These are phyloP conservation scores for Metroxylon sagu DNA, from an alignment of 176 grass and related monocot genomes.

Conservation along the genomic window DNA sequence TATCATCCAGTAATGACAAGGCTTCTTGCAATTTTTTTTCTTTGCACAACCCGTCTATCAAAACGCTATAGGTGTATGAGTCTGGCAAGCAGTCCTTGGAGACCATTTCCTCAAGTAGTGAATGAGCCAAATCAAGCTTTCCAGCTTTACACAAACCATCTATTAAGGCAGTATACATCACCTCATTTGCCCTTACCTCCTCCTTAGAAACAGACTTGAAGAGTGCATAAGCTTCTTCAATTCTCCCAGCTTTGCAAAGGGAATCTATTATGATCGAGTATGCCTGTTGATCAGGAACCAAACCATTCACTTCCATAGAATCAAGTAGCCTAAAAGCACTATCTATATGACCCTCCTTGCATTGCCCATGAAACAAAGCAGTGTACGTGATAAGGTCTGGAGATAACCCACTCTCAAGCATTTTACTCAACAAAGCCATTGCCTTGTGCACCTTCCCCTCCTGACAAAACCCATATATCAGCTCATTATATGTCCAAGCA, in stretches of 20 bases:
- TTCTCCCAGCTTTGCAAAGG: slow-evolving; percentile 41
- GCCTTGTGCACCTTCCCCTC: slow-evolving; percentile 8
- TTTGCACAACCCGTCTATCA: slow-evolving; percentile 49
- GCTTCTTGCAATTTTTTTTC: slow-evolving; percentile 33
- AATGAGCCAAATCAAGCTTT: slow-evolving; percentile 35
- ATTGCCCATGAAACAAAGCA: slow-evolving; percentile 3
- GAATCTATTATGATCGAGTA: slow-evolving; percentile 47
- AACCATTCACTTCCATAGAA: slow-evolving; percentile 42
- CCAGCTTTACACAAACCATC: slow-evolving; percentile 38
- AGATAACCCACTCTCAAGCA: slow-evolving; percentile 11
- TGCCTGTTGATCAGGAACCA: slow-evolving; percentile 37
- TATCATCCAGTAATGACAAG: slow-evolving; percentile 37
- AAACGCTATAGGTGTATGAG: slow-evolving; percentile 45
- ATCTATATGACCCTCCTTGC: slow-evolving; percentile 39
- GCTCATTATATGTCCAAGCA: slow-evolving; percentile 15
- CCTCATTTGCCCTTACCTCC: slow-evolving; percentile 36
- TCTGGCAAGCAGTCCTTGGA: slow-evolving; percentile 40
- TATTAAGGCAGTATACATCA: slow-evolving; percentile 53
- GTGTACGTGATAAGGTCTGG: slow-evolving; percentile 11
- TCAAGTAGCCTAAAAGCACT: slow-evolving; percentile 41
- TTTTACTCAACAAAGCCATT: slow-evolving; percentile 12
- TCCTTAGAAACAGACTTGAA: slow-evolving; percentile 21
- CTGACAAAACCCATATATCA: slow-evolving; percentile 16
- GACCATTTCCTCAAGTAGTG: slow-evolving; percentile 44
- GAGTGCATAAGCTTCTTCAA: slow-evolving; percentile 39